Conservation (phyloP, 2,329 filamentous ascomycete genomes). For the Gaeumannomyces tritici region DNA sequence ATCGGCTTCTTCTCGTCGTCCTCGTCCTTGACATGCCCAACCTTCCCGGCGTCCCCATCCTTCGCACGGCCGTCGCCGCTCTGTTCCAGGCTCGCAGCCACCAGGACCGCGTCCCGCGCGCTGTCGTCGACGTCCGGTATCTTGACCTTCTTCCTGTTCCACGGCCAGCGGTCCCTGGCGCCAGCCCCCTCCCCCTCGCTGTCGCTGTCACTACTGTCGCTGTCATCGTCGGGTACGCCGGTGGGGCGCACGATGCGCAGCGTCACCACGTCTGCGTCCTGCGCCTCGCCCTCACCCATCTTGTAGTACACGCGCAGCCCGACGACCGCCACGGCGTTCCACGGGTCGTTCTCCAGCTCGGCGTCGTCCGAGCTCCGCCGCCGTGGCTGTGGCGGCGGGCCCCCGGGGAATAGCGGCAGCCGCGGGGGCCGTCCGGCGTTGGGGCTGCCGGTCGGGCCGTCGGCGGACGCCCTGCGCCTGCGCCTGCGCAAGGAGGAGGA, state of each 20-base stretch:
- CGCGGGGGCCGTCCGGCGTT: too few relatives aligned
- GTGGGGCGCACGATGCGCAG: constrained; percentile 17
- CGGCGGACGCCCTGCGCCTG: not conserved
- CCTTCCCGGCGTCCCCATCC: not conserved
- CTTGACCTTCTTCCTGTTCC: constrained; percentile 1
- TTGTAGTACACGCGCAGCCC: constrained; percentile 51
- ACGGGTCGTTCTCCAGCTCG: constrained; percentile 42
- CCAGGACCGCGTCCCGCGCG: not conserved
- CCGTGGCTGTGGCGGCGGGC: not conserved
- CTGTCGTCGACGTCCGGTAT: constrained; percentile 1
- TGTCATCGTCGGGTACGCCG: constrained; percentile 8
- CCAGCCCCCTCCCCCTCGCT: constrained; percentile 7
- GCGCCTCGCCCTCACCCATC: constrained; percentile 10
- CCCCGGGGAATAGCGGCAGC: not conserved
- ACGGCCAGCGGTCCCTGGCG: constrained; percentile 4
- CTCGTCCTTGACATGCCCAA: not conserved
- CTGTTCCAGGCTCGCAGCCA: not conserved
- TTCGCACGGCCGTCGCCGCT: not conserved
- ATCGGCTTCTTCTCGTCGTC: not conserved
- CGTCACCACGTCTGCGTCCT: constrained; percentile 12
- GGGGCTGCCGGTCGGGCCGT: not conserved
- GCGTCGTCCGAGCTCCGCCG: constrained; percentile 16
- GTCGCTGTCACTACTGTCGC: constrained; percentile 26
- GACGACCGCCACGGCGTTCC: constrained; percentile 53
- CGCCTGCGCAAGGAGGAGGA: too few relatives aligned